Base-by-base conservation (phyloP, 257 asterid species). In the Forsythia suspensa region DNA sequence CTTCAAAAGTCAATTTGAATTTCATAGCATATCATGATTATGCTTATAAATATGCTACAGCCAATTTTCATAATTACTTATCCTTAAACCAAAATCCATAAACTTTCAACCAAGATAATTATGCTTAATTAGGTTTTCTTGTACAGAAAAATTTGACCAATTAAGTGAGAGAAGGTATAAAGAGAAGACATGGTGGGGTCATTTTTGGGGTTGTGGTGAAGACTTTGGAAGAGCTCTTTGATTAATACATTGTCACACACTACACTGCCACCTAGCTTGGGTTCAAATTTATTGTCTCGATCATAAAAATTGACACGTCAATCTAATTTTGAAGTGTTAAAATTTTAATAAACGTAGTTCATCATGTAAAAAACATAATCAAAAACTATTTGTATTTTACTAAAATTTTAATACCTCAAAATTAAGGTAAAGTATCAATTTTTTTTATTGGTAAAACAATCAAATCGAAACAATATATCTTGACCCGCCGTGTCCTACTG, bases 191-290 rank as follows among this genome's bases (percentile, higher is more conserved):
- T 51, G 86, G 91, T 86, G 92, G 92, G 98, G 91, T 46, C 96
- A 82, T 77, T 76, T 57, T 80, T 89, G 82, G 92, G 87, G 96
- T 87, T 90, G 91, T 68, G 84, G 86, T 85, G 89, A 89, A 88
- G 98, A 89, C 97, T 90, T 91, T 66, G 76, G 52, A 88, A 82
- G 39, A 72, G 74, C 72, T 78, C 66, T 84, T 77, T 83, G 79
- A 87, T 89, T 85, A 80, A 70, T 61, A 21, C 15, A 61, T 20
- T 21, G 1, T 21, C 29, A 5, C 66, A 5, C 12, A 16, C 2
- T 7, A 3, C 3, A 55, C 65, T 1, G 34, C 34, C 34, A 29
- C 34, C 34, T 29, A 29, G 34, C 34, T 29, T 29, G 34, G 34
- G 34, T 29, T 29, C 2, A 29, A 1, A 29, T 29, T 1, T 29